Evolutionary conservation across 306 rosid species (phyloP).

Genomic region (Cicer pinnatifidum): DNA sequence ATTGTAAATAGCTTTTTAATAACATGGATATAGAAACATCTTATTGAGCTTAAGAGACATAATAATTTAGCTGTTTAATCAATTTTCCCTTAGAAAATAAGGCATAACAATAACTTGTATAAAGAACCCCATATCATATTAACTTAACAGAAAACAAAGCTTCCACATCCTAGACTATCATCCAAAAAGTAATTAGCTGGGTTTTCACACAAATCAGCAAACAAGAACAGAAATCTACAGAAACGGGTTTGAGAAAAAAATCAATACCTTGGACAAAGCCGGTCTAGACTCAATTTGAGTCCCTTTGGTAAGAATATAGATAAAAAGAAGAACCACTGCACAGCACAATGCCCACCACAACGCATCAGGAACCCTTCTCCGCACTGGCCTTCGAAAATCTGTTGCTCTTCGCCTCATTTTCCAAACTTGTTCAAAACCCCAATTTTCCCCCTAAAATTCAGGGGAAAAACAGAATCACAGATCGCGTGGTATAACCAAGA

Average conservation of each 20-base stretch:
- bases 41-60: not conserved
- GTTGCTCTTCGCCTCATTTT: constrained; percentile 79
- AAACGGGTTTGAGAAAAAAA: constrained; percentile 7
- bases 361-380: constrained; percentile 77
- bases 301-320: constrained; percentile 72
- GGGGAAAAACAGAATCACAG: constrained; percentile 20
- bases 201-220: constrained; percentile 25
- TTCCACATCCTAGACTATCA: constrained; percentile 11
- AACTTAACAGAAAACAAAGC: constrained; percentile 23
- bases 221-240: constrained; percentile 1
- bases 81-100: constrained; percentile 14
- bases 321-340: constrained; percentile 69
- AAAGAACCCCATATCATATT: constrained; percentile 32
- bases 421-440: constrained; percentile 21
- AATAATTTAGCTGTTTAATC: not conserved
- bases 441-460: constrained; percentile 27
- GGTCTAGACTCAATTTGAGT: constrained; percentile 80
- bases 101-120: constrained; percentile 29
- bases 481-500: constrained; percentile 42
- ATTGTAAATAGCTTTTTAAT: not conserved
- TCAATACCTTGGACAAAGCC: constrained; percentile 59
- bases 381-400: constrained; percentile 80
- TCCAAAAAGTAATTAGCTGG: not conserved
- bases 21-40: not conserved
- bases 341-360: constrained; percentile 78